A percentile compares a stretch with the other conserved stretches of the same genome.
These are phyloP conservation scores for Erodium trifolium DNA, from an alignment of 441 rosid species.

Conservation along the genomic window DNA sequence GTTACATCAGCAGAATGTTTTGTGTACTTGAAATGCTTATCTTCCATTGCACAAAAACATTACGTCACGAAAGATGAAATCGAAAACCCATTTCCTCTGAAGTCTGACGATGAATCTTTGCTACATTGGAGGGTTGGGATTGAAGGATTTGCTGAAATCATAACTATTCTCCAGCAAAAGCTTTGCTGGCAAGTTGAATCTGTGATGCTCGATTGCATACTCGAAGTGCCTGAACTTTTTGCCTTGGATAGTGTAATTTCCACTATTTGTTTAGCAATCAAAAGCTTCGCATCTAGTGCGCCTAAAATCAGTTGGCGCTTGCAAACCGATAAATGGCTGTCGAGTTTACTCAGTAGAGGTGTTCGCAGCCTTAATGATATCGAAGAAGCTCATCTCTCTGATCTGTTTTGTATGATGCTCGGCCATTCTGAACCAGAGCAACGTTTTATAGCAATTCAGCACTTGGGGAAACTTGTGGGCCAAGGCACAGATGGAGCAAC, in stretches of 20 bases:
- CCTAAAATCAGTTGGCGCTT: slow-evolving; percentile 72
- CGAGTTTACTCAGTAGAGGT: slow-evolving; percentile 39
- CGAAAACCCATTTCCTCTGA: slow-evolving; percentile 28
- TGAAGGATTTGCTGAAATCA: slow-evolving; percentile 47
- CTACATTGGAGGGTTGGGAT: slow-evolving; percentile 44
- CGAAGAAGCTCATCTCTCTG: slow-evolving; percentile 42
- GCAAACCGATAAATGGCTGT: slow-evolving; percentile 67
- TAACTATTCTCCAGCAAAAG: slow-evolving; percentile 40
- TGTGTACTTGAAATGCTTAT: slow-evolving; percentile 49
- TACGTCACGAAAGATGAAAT: slow-evolving; percentile 27
- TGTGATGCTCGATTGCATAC: slow-evolving; percentile 58
- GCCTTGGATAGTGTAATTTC: slow-evolving; percentile 34
- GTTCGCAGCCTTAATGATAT: slow-evolving; percentile 38
- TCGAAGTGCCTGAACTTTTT: slow-evolving; percentile 43
- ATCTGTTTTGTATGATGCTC: slow-evolving; percentile 49
- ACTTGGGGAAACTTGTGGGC: slow-evolving; percentile 56
- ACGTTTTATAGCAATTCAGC: slow-evolving; percentile 54
- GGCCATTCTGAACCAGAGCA: slow-evolving; percentile 83
- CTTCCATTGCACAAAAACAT: slow-evolving; percentile 34
- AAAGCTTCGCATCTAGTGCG: slow-evolving; percentile 43
- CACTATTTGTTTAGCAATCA: slow-evolving; percentile 44
- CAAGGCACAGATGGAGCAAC: slow-evolving; percentile 40
- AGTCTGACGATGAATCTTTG: slow-evolving; percentile 30
- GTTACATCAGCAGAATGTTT: slow-evolving; percentile 50
- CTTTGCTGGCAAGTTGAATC: slow-evolving; percentile 74